Evolutionary conservation across 2,329 filamentous ascomycete species (phyloP).

Genomic region (Spiromastix sp.): DNA sequence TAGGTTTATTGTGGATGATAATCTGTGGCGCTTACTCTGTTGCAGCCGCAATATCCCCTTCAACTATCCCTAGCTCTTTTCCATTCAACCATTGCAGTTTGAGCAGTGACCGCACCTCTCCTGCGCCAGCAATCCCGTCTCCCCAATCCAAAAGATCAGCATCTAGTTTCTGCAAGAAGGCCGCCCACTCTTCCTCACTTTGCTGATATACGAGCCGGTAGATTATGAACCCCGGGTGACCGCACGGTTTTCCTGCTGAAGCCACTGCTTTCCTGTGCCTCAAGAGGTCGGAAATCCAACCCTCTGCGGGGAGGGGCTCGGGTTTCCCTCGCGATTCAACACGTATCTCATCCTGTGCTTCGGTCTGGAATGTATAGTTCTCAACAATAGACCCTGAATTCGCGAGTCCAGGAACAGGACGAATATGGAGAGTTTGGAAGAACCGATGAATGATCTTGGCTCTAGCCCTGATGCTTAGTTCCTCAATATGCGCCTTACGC

Average conservation of each 20-base stretch:
- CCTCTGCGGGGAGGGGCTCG: background rate
- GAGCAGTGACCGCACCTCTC: conserved; percentile 13
- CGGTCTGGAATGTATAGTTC: conserved; percentile 3
- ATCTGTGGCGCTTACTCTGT: conserved; percentile 9
- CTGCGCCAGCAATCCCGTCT: conserved; percentile 12
- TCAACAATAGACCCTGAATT: background rate
- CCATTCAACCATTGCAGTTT: conserved; percentile 20
- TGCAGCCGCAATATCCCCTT: conserved; percentile 10
- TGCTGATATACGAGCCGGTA: conserved; percentile 17
- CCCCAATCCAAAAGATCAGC: conserved; percentile 18
- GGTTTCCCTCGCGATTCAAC: conserved; percentile 1
- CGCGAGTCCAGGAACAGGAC: no score
- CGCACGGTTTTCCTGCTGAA: background rate
- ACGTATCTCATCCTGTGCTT: conserved; percentile 3
- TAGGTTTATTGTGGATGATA: background rate
- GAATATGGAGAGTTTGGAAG: no score
- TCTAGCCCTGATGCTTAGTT: background rate
- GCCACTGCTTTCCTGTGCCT: background rate
- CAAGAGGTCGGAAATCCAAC: conserved; percentile 2
- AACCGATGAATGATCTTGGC: no score
- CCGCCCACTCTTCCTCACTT: conserved; percentile 14
- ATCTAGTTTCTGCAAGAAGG: conserved; percentile 15
- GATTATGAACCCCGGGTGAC: conserved; percentile 11
- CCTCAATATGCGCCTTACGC: no score
- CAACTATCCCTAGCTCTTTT: conserved; percentile 11